Conservation (phyloP, 305 asterid species). For the Fraxinus xanthoxyloides region DNA sequence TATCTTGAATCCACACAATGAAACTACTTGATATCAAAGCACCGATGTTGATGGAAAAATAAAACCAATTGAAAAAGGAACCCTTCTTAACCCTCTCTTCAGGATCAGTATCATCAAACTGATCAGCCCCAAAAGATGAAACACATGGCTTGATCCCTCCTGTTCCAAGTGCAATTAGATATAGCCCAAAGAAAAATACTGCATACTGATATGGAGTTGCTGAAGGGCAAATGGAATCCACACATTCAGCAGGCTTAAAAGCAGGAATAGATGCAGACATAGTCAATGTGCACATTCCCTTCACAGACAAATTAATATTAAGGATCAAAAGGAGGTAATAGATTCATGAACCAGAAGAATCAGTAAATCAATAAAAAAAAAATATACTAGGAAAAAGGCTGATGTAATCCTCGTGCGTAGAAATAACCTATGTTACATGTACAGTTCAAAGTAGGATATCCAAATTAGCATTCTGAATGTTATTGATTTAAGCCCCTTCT, state of each 20-base stretch:
- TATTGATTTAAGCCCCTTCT: neutral
- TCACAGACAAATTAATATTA: constrained; percentile 14
- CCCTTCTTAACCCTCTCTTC: constrained; percentile 87
- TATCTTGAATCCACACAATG: constrained; percentile 95
- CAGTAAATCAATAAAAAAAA: constrained; percentile 14
- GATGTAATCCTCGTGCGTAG: neutral
- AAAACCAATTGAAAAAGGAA: constrained; percentile 95
- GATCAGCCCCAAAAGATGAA: constrained; percentile 97
- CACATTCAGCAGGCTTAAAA: constrained; percentile 75
- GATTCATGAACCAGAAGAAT: constrained; percentile 1
- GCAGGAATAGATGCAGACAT: constrained; percentile 77
- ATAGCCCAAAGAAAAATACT: constrained; percentile 71
- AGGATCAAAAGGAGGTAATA: neutral
- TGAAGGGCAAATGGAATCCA: constrained; percentile 75
- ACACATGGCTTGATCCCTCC: constrained; percentile 99
- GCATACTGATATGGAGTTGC: constrained; percentile 76
- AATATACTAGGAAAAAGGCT: neutral
- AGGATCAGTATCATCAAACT: constrained; percentile 89
- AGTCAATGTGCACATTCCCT: constrained; percentile 94
- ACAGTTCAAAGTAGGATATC: neutral
- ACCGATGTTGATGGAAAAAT: constrained; percentile 85
- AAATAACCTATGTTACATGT: neutral
- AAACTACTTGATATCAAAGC: constrained; percentile 80
- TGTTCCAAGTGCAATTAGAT: constrained; percentile 88
- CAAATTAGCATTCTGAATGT: neutral